Evolutionary conservation across 352 stramenopile species (phyloP).

Genomic region (Phytophthora ramorum): DNA sequence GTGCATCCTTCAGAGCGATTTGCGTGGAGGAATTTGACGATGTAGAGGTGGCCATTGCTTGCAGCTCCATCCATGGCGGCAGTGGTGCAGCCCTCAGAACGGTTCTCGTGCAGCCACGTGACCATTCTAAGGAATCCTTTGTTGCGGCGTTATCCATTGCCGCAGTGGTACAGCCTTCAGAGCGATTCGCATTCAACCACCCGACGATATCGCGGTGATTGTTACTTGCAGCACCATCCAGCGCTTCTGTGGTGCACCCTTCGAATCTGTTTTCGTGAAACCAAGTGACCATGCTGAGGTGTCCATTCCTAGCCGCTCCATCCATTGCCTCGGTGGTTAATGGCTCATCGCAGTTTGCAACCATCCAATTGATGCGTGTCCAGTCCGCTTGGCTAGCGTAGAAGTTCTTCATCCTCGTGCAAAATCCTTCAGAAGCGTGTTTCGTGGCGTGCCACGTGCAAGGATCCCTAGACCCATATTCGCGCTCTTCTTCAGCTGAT

Average conservation of each 20-base stretch:
- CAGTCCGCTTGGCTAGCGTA: background rate
- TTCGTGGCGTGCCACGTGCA: slow-evolving; percentile 18
- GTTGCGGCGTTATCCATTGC: slow-evolving; percentile 19
- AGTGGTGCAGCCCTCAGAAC: slow-evolving; percentile 16
- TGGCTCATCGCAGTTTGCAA: slow-evolving; percentile 17
- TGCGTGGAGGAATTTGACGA: slow-evolving; percentile 20
- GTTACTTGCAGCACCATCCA: slow-evolving; percentile 12
- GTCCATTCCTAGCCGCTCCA: slow-evolving; percentile 6
- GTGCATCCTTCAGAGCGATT: slow-evolving; percentile 26
- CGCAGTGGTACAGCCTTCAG: slow-evolving; percentile 8
- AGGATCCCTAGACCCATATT: slow-evolving; percentile 1
- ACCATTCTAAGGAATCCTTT: background rate
- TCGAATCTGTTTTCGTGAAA: slow-evolving; percentile 18
- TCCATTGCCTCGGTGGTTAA: slow-evolving; percentile 30
- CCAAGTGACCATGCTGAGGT: background rate
- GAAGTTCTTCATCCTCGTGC: slow-evolving; percentile 15
- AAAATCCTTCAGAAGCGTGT: slow-evolving; percentile 12
- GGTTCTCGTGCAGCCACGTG: slow-evolving; percentile 4
- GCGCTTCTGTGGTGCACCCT: slow-evolving; percentile 21
- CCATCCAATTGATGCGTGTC: slow-evolving; percentile 8
- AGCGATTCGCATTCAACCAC: slow-evolving; percentile 20
- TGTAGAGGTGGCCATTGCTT: background rate
- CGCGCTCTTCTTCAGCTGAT: slow-evolving; percentile 1
- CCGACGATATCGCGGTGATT: background rate
- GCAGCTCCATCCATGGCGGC: slow-evolving; percentile 25